Conservation (phyloP, 805 yeast species). For the Candida schatavii region DNA sequence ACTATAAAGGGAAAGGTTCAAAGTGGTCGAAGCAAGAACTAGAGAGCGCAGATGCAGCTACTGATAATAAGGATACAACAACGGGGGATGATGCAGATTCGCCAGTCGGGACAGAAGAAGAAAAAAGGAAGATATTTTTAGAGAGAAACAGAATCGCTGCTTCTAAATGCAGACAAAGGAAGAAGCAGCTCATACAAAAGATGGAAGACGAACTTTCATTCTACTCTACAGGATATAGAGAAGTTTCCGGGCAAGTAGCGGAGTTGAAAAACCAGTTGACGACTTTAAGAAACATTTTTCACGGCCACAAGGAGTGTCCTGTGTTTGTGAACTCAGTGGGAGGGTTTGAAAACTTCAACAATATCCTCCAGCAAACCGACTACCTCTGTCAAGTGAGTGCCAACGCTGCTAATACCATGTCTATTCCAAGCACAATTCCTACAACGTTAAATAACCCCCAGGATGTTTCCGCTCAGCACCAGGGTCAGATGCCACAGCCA, state of each 20-base stretch:
- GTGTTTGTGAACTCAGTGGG: conserved; percentile 42
- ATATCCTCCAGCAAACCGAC: conserved; percentile 36
- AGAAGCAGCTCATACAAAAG: conserved; percentile 80
- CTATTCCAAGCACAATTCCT: conserved; percentile 40
- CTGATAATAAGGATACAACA: conserved; percentile 7
- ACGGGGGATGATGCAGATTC: conserved; percentile 5
- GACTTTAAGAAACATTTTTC: conserved; percentile 44
- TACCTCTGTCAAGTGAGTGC: conserved; percentile 26
- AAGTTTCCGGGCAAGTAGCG: conserved; percentile 56
- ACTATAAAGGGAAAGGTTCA: neutral
- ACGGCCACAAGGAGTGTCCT: conserved; percentile 51
- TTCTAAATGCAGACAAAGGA: conserved; percentile 89
- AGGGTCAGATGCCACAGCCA: neutral
- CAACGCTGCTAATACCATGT: conserved; percentile 18
- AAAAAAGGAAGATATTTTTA: conserved; percentile 67
- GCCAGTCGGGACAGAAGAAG: conserved; percentile 23
- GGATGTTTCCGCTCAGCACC: neutral
- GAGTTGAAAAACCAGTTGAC: conserved; percentile 57
- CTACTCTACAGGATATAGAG: conserved; percentile 68
- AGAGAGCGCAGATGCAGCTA: conserved; percentile 4
- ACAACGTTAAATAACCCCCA: conserved; percentile 27
- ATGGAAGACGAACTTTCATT: conserved; percentile 77
- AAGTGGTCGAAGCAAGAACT: conserved; percentile 7
- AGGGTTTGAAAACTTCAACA: conserved; percentile 43
- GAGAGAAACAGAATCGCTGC: conserved; percentile 96